Evolutionary conservation across 176 grass and related monocot species (phyloP).

Genomic region (Puya raimondii): DNA sequence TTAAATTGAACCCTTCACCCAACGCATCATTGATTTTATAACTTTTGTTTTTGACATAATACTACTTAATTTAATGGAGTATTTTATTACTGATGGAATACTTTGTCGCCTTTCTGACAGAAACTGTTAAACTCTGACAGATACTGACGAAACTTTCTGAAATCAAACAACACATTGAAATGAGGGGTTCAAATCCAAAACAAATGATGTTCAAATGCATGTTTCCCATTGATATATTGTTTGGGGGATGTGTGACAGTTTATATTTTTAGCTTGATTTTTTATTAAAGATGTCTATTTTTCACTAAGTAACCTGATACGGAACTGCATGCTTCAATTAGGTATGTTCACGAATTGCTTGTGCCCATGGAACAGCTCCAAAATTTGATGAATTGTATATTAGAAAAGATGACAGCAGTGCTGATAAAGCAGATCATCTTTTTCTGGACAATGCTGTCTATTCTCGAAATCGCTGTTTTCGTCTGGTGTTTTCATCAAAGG

Average conservation of each 20-base stretch:
- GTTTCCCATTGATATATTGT: background rate
- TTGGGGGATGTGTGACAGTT: background rate
- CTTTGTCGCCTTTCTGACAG: too few species aligned
- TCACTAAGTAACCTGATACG: background rate
- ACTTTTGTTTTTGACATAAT: too few species aligned
- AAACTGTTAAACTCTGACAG: too few species aligned
- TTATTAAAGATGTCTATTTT: background rate
- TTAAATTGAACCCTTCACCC: too few species aligned
- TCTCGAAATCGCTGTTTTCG: constrained; percentile 92
- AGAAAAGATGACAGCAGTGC: constrained; percentile 47
- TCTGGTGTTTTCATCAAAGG: constrained; percentile 83
- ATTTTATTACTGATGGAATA: too few species aligned
- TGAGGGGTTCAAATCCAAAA: too few species aligned
- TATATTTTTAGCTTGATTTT: background rate
- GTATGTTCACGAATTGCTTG: constrained; percentile 57
- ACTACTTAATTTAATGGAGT: too few species aligned
- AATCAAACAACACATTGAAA: too few species aligned
- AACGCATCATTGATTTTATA: too few species aligned
- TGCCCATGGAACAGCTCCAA: constrained; percentile 33
- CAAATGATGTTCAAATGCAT: too few species aligned
- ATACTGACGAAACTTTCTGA: too few species aligned
- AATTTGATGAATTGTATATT: constrained; percentile 62
- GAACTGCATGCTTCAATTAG: constrained; percentile 35
- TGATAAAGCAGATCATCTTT: constrained; percentile 36
- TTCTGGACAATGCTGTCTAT: constrained; percentile 82